Conservation (phyloP, 2,329 filamentous ascomycete species). For the Colletotrichum phormii region DNA sequence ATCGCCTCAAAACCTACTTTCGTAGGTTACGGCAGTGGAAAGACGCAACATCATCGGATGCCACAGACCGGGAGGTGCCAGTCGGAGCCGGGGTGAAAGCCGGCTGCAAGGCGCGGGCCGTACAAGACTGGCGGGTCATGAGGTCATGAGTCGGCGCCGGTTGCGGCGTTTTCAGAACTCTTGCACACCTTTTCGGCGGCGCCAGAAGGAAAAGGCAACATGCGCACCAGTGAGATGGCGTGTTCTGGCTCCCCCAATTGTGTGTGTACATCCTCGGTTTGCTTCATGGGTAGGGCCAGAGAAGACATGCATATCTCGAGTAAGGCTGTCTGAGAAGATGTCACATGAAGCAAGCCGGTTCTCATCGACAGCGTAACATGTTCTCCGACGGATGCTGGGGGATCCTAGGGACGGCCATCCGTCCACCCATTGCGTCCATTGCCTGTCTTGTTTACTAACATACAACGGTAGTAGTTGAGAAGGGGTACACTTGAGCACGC, state of each 20-base stretch:
- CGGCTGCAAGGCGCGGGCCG: conserved; percentile 26
- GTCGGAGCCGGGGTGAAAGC: conserved; percentile 26
- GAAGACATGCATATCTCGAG: not conserved
- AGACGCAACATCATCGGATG: not conserved
- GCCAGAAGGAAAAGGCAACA: not conserved
- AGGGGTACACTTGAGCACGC: not conserved
- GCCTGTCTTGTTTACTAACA: not conserved
- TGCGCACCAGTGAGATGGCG: not conserved
- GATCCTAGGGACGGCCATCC: conserved; percentile 10
- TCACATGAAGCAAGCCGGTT: conserved; percentile 14
- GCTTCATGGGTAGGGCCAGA: not conserved
- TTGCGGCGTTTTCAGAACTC: not conserved
- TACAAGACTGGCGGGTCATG: conserved; percentile 13
- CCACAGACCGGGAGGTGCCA: conserved; percentile 13
- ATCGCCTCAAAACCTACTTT: not conserved
- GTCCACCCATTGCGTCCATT: not conserved
- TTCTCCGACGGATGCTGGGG: conserved; percentile 17
- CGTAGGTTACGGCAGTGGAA: not conserved
- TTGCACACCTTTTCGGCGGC: not conserved
- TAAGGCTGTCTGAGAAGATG: not conserved
- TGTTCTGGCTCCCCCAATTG: not conserved
- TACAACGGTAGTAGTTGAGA: not conserved
- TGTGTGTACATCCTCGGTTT: not conserved
- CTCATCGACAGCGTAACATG: conserved; percentile 10
- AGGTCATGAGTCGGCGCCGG: conserved; percentile 26